A percentile compares a stretch with the other conserved stretches of the same genome.
phyloP scores from a whole-genome alignment of 306 rosid species.

The Luffa acutangula region DNA sequence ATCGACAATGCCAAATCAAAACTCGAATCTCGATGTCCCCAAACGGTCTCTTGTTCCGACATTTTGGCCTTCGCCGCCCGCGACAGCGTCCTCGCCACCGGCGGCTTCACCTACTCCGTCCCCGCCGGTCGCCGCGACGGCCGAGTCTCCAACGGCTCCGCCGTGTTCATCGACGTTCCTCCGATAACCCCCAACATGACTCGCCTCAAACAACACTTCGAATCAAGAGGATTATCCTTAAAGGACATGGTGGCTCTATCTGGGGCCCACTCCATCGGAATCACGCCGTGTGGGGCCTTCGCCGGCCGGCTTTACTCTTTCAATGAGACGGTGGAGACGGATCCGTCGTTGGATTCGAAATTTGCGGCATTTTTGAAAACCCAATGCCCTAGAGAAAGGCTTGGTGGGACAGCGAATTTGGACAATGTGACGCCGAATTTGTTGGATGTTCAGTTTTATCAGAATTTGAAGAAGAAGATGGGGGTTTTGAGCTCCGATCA shows the following conservation, averaged over 20 bases:
- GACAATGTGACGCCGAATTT: not conserved
- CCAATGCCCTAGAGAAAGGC: not conserved
- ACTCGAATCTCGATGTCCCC: slow-evolving; percentile 3
- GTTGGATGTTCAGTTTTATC: not conserved
- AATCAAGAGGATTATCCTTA: not conserved
- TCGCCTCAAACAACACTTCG: not conserved
- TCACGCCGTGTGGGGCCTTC: not conserved
- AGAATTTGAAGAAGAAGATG: slow-evolving; percentile 4
- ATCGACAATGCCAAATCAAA: slow-evolving; percentile 5
- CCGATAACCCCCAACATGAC: not conserved
- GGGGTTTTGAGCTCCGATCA: slow-evolving; percentile 11
- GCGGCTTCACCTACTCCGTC: slow-evolving; percentile 1
- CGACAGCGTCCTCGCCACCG: not conserved
- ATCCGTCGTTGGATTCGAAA: slow-evolving; percentile 1
- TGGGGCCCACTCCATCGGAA: slow-evolving; percentile 9
- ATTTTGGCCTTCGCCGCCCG: slow-evolving; percentile 2
- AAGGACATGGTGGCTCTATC: not conserved
- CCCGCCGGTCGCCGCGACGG: not conserved
- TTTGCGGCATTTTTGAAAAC: slow-evolving; percentile 3
- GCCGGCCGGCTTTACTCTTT: not conserved
- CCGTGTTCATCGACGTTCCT: not conserved
- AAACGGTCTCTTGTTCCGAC: slow-evolving; percentile 3
- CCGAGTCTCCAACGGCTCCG: not conserved
- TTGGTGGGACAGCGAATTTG: not conserved
- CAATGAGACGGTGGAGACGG: not conserved